Base-by-base conservation (phyloP, 2,329 filamentous ascomycete genomes). In the Cordyceps cicadae region DNA sequence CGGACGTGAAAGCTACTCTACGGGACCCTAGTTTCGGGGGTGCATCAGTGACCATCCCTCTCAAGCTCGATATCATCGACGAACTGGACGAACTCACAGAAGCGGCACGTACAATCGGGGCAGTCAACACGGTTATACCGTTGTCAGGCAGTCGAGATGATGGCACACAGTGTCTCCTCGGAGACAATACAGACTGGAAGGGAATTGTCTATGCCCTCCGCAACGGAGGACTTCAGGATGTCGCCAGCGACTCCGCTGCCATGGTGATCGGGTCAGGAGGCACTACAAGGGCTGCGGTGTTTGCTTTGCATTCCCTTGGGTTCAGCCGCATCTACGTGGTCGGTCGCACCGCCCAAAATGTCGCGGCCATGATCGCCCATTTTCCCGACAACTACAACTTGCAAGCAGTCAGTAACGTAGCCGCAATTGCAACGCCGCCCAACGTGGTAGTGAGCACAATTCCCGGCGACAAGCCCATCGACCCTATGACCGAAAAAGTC, bases 141-240 rank as follows among this genome's bases (percentile, higher is more conserved):
- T 70, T 83, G 3, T 34, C 58, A 54, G 15, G 70, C 70, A 29
- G 54, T 5, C 70, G 75, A 8, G 69, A 66, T 8, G 76, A 72
- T 3, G 77, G 75, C 4, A 73, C 78, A 59, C 74, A 74, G 54
- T 81, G 79, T 4, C 83, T 97, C 3, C 73, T 89, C 17, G 94
- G 94, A 49, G 89, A 92, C 71, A 99, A 99, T 74, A 99, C 94
- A 14, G 94, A 99, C 76, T 99, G 92, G 88, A 83, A 86, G 69
- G 94, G 94, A 64, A 99, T 99, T 86, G 85, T 89, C 2, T 84
- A 88, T 66, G 87, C 90, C 3, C 82, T 99, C 21, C 84, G 82
- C 61, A 83, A 84, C 48, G 86, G 85, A 2, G 90, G 90, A 8
- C 78, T 89, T 45, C 75, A 76, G 21, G 64, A 71, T 66, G 71